Percentiles rank a stretch among this genome's conserved stretches.
Evolutionary conservation across 805 yeast species (phyloP).

Genomic region (Candida boleticola): DNA sequence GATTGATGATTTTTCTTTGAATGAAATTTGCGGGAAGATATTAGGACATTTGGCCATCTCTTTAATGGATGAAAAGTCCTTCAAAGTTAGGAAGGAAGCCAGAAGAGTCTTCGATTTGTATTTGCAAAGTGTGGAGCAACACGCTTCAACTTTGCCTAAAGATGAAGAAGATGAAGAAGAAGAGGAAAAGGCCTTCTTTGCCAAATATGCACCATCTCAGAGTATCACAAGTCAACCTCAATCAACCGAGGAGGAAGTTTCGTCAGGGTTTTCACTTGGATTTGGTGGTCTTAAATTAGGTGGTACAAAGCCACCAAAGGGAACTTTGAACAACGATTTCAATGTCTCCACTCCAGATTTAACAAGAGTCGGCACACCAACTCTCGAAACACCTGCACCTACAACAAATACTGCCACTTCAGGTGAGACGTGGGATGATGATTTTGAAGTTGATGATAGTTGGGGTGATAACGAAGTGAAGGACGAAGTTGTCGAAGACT

Average conservation of each 20-base stretch:
- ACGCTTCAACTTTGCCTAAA: slow-evolving; percentile 33
- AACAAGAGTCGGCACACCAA: slow-evolving; percentile 27
- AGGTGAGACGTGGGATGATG: slow-evolving; percentile 10
- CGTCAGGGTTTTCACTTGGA: neutral
- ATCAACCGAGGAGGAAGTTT: neutral
- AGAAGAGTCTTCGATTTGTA: slow-evolving; percentile 63
- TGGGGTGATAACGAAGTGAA: slow-evolving; percentile 7
- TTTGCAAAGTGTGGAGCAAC: slow-evolving; percentile 36
- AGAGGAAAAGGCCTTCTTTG: slow-evolving; percentile 38
- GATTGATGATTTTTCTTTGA: slow-evolving; percentile 65
- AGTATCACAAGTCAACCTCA: no score
- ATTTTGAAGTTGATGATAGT: slow-evolving; percentile 13
- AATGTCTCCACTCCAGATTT: slow-evolving; percentile 34
- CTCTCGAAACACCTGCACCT: slow-evolving; percentile 7
- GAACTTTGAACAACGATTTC: slow-evolving; percentile 35
- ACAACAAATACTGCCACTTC: slow-evolving; percentile 1
- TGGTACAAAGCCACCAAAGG: slow-evolving; percentile 17
- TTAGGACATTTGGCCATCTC: slow-evolving; percentile 85
- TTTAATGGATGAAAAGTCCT: slow-evolving; percentile 66
- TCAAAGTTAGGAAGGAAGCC: slow-evolving; percentile 71
- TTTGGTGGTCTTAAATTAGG: neutral
- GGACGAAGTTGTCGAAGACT: slow-evolving; percentile 4
- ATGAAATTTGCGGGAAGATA: slow-evolving; percentile 74
- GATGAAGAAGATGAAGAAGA: slow-evolving; percentile 36
- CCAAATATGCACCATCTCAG: slow-evolving; percentile 17